Conservation (phyloP, 805 yeast genomes). For the Metschnikowia baotianmanensis region DNA sequence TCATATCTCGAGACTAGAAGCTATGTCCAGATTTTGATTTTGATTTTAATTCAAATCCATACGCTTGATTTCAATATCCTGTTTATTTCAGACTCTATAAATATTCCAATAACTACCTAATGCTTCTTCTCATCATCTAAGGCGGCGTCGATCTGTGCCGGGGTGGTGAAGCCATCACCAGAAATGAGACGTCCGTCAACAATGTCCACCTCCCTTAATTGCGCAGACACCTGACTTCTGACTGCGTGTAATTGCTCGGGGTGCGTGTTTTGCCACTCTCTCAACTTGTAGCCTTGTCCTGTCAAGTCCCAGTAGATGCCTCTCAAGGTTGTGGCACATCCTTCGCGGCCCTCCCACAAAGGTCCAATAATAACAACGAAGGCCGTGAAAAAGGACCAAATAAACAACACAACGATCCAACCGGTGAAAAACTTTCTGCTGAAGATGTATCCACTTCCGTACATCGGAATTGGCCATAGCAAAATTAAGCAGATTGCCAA, state of each 20-base stretch:
- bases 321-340: constrained; percentile 59
- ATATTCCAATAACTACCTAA: too few relatives aligned
- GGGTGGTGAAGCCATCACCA: constrained; percentile 14
- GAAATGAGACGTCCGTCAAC: constrained; percentile 13
- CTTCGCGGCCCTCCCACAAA: constrained; percentile 68
- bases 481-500: constrained; percentile 65
- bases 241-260: constrained; percentile 77
- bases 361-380: constrained; percentile 68
- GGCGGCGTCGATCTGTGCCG: constrained; percentile 14
- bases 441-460: constrained; percentile 74
- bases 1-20: too few relatives aligned
- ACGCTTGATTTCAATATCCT: too few relatives aligned
- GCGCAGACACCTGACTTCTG: constrained; percentile 53
- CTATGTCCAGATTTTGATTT: too few relatives aligned
- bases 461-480: constrained; percentile 95
- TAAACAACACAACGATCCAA: constrained; percentile 79
- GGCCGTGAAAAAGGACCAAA: constrained; percentile 74
- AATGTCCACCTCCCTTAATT: constrained; percentile 9
- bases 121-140: constrained; percentile 12
- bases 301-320: constrained; percentile 85
- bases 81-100: not conserved
- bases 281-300: constrained; percentile 71
- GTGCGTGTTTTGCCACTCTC: constrained; percentile 70
- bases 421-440: constrained; percentile 79
- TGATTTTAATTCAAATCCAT: too few relatives aligned